These are phyloP conservation scores for Bombardia bombarda DNA, from an alignment of 495 filamentous ascomycete genomes.

Conservation along the genomic window DNA sequence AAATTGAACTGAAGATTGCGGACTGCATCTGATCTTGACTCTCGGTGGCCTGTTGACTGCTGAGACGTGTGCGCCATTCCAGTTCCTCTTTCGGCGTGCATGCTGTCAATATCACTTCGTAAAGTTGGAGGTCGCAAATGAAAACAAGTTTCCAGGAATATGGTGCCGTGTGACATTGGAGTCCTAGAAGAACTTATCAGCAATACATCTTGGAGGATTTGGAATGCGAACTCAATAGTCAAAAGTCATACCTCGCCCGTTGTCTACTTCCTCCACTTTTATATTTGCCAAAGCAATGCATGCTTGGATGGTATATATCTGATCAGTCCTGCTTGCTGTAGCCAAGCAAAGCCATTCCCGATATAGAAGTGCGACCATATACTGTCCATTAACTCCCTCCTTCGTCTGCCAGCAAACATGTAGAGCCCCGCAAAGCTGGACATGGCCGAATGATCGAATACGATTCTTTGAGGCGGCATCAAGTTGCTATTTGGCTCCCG, in stretches of 20 bases:
- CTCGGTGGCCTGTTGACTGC: conserved; percentile 27
- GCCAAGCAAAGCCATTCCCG: conserved; percentile 74
- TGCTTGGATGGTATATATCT: conserved; percentile 64
- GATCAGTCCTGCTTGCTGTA: conserved; percentile 48
- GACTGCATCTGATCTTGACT: conserved; percentile 36
- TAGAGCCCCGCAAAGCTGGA: conserved; percentile 78
- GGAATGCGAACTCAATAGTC: background rate
- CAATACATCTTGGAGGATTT: background rate
- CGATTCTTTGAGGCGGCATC: conserved; percentile 41
- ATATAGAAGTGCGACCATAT: conserved; percentile 85
- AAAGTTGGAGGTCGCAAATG: conserved; percentile 63
- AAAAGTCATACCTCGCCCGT: conserved; percentile 62
- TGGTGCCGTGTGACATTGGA: conserved; percentile 76
- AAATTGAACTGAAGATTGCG: conserved; percentile 49
- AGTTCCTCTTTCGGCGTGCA: conserved; percentile 76
- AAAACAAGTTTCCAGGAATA: conserved; percentile 95
- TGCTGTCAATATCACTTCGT: conserved; percentile 81
- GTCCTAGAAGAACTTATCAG: conserved; percentile 42
- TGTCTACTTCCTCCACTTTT: conserved; percentile 68
- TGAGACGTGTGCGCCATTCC: conserved; percentile 58
- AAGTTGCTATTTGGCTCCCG: conserved; percentile 25
- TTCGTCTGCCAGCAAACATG: conserved; percentile 74
- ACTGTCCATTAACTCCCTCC: conserved; percentile 60
- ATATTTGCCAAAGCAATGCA: conserved; percentile 63
- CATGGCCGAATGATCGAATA: conserved; percentile 71